Conservation (phyloP, 352 stramenopile species). For the Aphanomyces stellatus region DNA sequence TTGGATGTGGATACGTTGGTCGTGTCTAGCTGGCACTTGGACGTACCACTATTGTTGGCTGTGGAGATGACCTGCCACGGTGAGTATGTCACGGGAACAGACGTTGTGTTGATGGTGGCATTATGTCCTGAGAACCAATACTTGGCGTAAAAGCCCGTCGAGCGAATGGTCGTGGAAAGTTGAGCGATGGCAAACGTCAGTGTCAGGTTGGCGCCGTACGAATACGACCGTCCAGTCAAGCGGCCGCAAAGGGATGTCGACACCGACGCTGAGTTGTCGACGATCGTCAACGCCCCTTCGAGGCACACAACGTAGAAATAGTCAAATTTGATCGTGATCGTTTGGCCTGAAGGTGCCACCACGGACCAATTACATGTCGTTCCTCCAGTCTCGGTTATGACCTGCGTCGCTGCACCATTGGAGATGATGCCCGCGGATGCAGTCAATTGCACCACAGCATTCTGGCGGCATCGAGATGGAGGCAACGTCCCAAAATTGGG, state of each 20-base stretch:
- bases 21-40: constrained; percentile 10
- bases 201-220: background rate
- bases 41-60: background rate
- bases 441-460: background rate
- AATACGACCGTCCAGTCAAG: background rate
- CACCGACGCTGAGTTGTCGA: background rate
- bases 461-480: background rate
- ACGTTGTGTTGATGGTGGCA: background rate
- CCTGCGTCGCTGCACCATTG: background rate
- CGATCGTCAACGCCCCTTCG: background rate
- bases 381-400: background rate
- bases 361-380: constrained; percentile 6
- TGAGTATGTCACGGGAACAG: background rate
- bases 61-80: background rate
- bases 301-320: constrained; percentile 2
- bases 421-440: background rate
- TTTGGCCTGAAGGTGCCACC: background rate
- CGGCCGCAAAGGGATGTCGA: background rate
- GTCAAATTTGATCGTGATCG: constrained; percentile 1
- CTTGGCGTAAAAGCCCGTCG: constrained; percentile 11
- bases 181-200: background rate
- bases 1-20: background rate
- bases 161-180: background rate
- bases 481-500: background rate
- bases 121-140: constrained; percentile 2